phyloP scores from a whole-genome alignment of 202 grass and related monocot species.

The Bolboschoenoplectus hybrid region DNA sequence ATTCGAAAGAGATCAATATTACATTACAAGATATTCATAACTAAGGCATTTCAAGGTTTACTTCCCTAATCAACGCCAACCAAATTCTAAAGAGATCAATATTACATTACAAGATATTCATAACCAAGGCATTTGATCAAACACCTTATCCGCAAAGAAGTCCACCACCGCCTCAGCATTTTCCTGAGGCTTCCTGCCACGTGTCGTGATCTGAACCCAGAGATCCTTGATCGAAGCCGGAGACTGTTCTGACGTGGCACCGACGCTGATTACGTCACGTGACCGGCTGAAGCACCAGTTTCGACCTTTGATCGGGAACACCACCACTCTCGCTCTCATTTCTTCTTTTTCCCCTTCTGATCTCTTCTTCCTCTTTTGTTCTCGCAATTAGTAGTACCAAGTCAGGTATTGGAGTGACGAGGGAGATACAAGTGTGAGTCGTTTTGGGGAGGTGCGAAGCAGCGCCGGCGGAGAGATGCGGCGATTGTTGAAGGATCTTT shows the following conservation, averaged over 20 bases:
- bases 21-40: no score
- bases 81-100: neutral
- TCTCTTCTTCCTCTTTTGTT: neutral
- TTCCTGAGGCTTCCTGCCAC: constrained; percentile 47
- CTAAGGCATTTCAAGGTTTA: neutral
- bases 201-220: constrained; percentile 58
- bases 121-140: constrained; percentile 20
- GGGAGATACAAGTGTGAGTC: neutral
- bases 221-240: constrained; percentile 57
- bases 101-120: constrained; percentile 21
- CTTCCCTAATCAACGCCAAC: neutral
- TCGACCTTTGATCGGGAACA: constrained; percentile 84
- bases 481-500: constrained; percentile 28
- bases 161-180: constrained; percentile 66
- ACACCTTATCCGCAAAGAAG: constrained; percentile 74
- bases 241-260: constrained; percentile 23
- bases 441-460: neutral
- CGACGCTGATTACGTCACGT: constrained; percentile 6
- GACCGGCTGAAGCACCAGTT: constrained; percentile 74
- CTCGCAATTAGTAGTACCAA: neutral
- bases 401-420: neutral
- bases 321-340: constrained; percentile 86
- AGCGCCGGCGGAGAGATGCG: constrained; percentile 22
- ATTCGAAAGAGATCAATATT: neutral
- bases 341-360: neutral